Evolutionary conservation across 208 protist species (phyloP).

Genomic region (Jaenimonas drosophilae): DNA sequence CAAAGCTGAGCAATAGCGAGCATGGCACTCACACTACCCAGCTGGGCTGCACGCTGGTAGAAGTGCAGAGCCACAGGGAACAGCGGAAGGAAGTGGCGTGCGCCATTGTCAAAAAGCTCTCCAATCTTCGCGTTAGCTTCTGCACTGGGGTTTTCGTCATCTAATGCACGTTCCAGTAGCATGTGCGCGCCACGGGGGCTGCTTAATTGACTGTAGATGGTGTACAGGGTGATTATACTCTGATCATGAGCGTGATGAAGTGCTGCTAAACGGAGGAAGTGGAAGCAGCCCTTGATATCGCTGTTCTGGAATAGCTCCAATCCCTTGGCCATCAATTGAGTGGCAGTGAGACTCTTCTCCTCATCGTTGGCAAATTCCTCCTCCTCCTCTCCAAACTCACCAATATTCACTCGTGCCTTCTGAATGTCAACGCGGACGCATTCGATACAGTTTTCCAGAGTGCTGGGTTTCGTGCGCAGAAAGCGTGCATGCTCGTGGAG

Average conservation of each 20-base stretch:
- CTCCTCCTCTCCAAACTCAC: constrained; percentile 50
- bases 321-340: constrained; percentile 63
- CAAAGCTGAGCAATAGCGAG: constrained; percentile 76
- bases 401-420: constrained; percentile 74
- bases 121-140: constrained; percentile 63
- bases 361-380: constrained; percentile 66
- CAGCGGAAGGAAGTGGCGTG: constrained; percentile 71
- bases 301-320: constrained; percentile 52
- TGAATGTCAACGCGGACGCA: constrained; percentile 58
- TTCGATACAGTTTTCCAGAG: constrained; percentile 57
- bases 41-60: constrained; percentile 79
- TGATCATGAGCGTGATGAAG: constrained; percentile 83
- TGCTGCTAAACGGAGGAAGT: constrained; percentile 82
- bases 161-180: constrained; percentile 63
- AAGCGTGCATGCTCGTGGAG: constrained; percentile 60
- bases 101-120: constrained; percentile 80
- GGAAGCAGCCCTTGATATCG: constrained; percentile 52
- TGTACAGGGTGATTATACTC: constrained; percentile 67
- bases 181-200: constrained; percentile 61
- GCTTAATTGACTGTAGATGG: constrained; percentile 68
- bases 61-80: constrained; percentile 85
- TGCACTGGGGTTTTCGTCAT: constrained; percentile 52
- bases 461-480: constrained; percentile 44
- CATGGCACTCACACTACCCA: constrained; percentile 78
- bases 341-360: constrained; percentile 50